Base-by-base conservation (phyloP, 2,329 filamentous ascomycete genomes). In the Talaromyces sp. region DNA sequence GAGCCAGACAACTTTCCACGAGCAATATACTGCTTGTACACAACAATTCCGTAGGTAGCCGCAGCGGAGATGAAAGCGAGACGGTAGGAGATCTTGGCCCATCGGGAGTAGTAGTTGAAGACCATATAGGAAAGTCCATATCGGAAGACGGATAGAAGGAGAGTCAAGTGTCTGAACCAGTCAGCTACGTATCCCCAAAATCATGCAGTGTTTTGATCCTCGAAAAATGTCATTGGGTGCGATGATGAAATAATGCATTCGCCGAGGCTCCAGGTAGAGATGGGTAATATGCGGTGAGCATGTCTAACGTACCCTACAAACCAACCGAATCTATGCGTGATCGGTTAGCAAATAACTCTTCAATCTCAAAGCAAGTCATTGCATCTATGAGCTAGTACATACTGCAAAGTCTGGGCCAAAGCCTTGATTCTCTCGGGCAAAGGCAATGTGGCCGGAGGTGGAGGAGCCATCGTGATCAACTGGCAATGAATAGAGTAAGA, bases 1-100 rank as follows among this genome's bases (percentile, higher is more conserved):
- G 81, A 87, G 65, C 82, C 86, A 67, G 89, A 88, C 57, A 87
- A 83, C 84, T 91, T 90, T 70, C 90, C 84, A 69, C 92, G 89
- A 70, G 93, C 91, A 68, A 93, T 88, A 82, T 93, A 91, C 63
- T 92, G 93, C 86, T 99, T 99, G 84, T 96, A 98, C 66, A 99
- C 93, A 57, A 99, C 95, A 69, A 99, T 98, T 68, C 95, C 93
- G 78, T 99, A 99, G 11, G 95, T 98, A 57, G 87, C 86, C 55
- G 92, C 92, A 5, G 95, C 95, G 2, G 93, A 88, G 69, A 97
- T 69, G 76, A 99, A 99, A 63, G 93, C 91, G 61, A 89, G 86
- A 71, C 95, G 93, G 82, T 99, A 99, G 63, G 89, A 89, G 77
- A 95, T 88, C 68, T 86, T 83, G 55, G 93, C 93, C 82, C 87